A percentile compares a stretch with the other conserved stretches of the same genome.
Conservation (phyloP, 2,329 filamentous ascomycete species). For the Colletotrichum liriopes region DNA sequence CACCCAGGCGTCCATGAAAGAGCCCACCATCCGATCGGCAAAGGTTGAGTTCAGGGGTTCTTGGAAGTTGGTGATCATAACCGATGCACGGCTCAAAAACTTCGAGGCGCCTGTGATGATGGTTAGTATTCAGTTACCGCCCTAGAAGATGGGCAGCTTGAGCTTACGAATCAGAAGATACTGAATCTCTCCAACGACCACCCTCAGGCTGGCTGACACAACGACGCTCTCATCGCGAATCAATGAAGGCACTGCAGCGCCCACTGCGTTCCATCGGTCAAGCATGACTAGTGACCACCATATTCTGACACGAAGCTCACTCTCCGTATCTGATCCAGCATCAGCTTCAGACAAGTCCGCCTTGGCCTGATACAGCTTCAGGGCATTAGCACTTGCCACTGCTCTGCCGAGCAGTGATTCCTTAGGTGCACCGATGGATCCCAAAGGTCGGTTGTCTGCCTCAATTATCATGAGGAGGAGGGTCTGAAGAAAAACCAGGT, state of each 20-base stretch:
- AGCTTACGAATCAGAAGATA: slow-evolving; percentile 78
- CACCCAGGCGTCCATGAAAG: slow-evolving; percentile 69
- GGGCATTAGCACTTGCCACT: slow-evolving; percentile 75
- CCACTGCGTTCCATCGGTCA: slow-evolving; percentile 82
- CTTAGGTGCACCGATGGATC: slow-evolving; percentile 63
- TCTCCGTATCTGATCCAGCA: slow-evolving; percentile 71
- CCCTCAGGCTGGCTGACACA: slow-evolving; percentile 71
- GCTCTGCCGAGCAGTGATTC: slow-evolving; percentile 75
- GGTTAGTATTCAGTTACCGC: not conserved
- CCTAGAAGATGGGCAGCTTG: not conserved
- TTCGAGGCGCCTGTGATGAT: slow-evolving; percentile 66
- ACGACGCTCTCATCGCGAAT: slow-evolving; percentile 76
- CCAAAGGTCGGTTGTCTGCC: slow-evolving; percentile 69
- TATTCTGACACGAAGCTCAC: slow-evolving; percentile 73
- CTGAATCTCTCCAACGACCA: slow-evolving; percentile 73
- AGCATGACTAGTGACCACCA: slow-evolving; percentile 83
- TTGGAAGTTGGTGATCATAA: slow-evolving; percentile 52
- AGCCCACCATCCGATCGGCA: slow-evolving; percentile 56
- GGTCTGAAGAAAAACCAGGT: slow-evolving; percentile 76
- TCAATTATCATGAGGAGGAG: slow-evolving; percentile 78
- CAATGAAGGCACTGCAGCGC: slow-evolving; percentile 73
- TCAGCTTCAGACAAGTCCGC: slow-evolving; percentile 59
- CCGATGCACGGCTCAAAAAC: slow-evolving; percentile 63
- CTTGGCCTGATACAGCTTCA: slow-evolving; percentile 70
- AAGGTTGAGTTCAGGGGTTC: slow-evolving; percentile 29